These are phyloP conservation scores for Chimonanthus praecox DNA, from an alignment of 164 flowering plant species.

Conservation along the genomic window DNA sequence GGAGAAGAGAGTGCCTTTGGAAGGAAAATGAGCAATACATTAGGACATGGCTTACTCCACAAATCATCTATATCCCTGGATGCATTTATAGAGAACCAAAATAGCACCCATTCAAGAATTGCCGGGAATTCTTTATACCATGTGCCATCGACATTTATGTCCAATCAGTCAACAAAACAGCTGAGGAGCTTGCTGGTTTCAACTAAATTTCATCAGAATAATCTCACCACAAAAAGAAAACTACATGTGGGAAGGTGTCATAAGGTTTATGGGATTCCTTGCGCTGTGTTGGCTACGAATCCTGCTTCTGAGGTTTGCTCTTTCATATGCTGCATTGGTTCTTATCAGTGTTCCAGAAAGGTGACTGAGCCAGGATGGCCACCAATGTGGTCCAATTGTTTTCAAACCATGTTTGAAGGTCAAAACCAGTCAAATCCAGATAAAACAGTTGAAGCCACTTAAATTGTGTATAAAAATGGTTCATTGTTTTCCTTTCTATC, in stretches of 20 bases:
- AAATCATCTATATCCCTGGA: slow-evolving; percentile 30
- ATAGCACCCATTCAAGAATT: slow-evolving; percentile 29
- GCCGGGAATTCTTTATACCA: slow-evolving; percentile 37
- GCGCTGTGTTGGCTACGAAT: slow-evolving; percentile 61
- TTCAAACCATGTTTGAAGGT: too few relatives aligned
- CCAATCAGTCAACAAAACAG: slow-evolving; percentile 28
- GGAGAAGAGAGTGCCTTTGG: neutral
- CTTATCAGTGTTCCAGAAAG: too few relatives aligned
- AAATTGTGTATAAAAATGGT: too few relatives aligned
- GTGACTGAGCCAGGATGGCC: too few relatives aligned
- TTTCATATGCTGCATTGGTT: neutral
- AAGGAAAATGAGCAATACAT: slow-evolving; percentile 60
- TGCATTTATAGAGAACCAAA: slow-evolving; percentile 38
- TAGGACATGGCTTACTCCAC: slow-evolving; percentile 47
- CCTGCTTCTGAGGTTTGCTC: slow-evolving; percentile 54
- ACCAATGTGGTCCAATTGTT: too few relatives aligned
- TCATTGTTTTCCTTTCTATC: too few relatives aligned
- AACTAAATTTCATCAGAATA: slow-evolving; percentile 32
- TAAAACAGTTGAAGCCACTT: too few relatives aligned
- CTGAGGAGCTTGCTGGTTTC: slow-evolving; percentile 25
- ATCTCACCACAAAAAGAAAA: slow-evolving; percentile 20
- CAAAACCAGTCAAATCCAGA: too few relatives aligned
- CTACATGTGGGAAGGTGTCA: slow-evolving; percentile 25
- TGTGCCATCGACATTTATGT: slow-evolving; percentile 11
- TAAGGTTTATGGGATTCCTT: slow-evolving; percentile 28